Percentiles rank a stretch among this genome's conserved stretches.
Conservation (phyloP, 441 rosid species). For the Gossypium schwendimanii region DNA sequence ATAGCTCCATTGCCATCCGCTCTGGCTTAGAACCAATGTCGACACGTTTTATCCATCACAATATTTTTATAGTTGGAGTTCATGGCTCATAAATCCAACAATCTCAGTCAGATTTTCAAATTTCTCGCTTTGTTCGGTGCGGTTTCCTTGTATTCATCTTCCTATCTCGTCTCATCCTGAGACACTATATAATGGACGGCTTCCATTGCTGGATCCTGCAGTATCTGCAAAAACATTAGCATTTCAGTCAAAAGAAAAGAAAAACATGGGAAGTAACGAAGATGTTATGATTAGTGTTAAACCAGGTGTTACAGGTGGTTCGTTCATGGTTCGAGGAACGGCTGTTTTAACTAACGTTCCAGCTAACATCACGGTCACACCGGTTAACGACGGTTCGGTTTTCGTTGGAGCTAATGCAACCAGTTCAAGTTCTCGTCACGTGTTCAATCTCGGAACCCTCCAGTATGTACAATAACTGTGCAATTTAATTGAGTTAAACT, state of each 20-base stretch:
- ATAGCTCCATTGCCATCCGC: no score
- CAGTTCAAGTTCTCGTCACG: conserved; percentile 31
- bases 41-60: no score
- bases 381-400: conserved; percentile 23
- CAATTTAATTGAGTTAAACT: background rate
- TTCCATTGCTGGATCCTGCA: background rate
- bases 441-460: conserved; percentile 41
- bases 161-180: background rate
- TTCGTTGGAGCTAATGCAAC: conserved; percentile 34
- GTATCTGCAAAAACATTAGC: background rate
- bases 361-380: conserved; percentile 24
- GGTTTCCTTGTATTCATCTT: background rate
- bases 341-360: conserved; percentile 28
- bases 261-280: background rate
- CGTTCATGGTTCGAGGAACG: conserved; percentile 33
- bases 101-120: background rate
- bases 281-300: conserved; percentile 6
- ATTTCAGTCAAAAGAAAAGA: background rate
- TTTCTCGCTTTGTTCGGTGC: conserved; percentile 1
- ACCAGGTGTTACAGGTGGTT: conserved; percentile 25
- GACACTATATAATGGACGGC: background rate
- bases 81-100: background rate
- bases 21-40: no score
- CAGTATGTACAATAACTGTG: conserved; percentile 19
- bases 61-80: no score